These are phyloP conservation scores for Ceratobasidium sp. DNA, from an alignment of 1,284 basidiomycete species.

Conservation along the genomic window DNA sequence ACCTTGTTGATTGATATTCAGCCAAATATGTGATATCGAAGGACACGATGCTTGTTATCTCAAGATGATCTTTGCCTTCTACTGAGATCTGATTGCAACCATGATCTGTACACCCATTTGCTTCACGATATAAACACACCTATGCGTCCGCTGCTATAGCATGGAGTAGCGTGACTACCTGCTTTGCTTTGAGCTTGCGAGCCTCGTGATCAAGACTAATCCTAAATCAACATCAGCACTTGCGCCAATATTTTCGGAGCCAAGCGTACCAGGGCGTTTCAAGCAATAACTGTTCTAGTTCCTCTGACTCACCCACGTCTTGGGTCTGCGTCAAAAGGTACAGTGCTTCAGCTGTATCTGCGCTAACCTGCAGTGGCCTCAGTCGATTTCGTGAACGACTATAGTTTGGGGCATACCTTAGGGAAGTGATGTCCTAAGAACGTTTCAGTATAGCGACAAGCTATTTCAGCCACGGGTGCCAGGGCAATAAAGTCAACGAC, in stretches of 20 bases:
- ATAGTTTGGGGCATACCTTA: slow-evolving; percentile 65
- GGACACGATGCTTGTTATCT: not conserved
- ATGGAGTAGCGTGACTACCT: not conserved
- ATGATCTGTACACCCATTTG: not conserved
- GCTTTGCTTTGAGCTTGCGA: slow-evolving; percentile 22
- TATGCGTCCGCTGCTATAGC: not conserved
- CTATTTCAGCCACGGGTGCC: slow-evolving; percentile 63
- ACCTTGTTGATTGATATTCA: not conserved
- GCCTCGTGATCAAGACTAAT: slow-evolving; percentile 15
- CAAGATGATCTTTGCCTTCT: not conserved
- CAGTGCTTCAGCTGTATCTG: slow-evolving; percentile 82
- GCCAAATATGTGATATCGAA: not conserved
- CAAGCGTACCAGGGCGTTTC: slow-evolving; percentile 84
- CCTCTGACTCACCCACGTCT: slow-evolving; percentile 75
- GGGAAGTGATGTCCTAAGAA: slow-evolving; percentile 85
- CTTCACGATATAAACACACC: not conserved
- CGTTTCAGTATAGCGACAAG: slow-evolving; percentile 63
- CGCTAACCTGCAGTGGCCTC: slow-evolving; percentile 69
- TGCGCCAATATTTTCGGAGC: not conserved
- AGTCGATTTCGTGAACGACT: slow-evolving; percentile 42
- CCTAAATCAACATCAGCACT: slow-evolving; percentile 5
- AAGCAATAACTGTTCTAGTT: slow-evolving; percentile 80
- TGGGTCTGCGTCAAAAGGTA: slow-evolving; percentile 79
- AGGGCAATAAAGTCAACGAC: slow-evolving; percentile 73
- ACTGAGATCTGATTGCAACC: not conserved